Conservation (phyloP, 208 protist species). For the Acanthamoeba rhysodes region DNA sequence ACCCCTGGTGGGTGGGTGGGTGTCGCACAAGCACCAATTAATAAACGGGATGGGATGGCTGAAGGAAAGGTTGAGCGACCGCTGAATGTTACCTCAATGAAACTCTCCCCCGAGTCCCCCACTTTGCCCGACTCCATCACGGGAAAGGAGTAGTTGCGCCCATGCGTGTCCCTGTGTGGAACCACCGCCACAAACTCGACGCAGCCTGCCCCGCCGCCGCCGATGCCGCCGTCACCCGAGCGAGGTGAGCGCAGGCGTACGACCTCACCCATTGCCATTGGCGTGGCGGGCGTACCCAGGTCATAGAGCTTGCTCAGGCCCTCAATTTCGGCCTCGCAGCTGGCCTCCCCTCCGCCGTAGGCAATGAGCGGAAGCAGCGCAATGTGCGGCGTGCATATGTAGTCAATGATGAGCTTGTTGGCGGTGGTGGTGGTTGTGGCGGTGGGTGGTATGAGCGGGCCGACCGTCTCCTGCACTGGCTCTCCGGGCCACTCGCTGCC, state of each 20-base stretch:
- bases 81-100: not conserved
- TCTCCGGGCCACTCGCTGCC: not conserved
- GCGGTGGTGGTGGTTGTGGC: not conserved
- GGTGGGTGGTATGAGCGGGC: not conserved
- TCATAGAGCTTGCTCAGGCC: not conserved
- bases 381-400: not conserved
- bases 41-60: not conserved
- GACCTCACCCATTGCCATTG: no score
- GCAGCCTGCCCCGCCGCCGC: not conserved
- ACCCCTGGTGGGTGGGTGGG: not conserved
- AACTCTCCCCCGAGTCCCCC: not conserved
- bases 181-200: not conserved
- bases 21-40: not conserved
- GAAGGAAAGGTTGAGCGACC: no score
- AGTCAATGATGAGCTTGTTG: not conserved
- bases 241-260: not conserved
- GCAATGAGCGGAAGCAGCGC: not conserved
- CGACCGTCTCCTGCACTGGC: no score
- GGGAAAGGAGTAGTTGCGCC: not conserved
- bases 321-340: not conserved
- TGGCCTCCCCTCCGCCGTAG: not conserved
- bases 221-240: no score
- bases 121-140: not conserved
- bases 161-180: not conserved
- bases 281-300: not conserved